These are phyloP conservation scores for Mycena olivaceomarginata DNA, from an alignment of 768 basidiomycete genomes.

Conservation along the genomic window DNA sequence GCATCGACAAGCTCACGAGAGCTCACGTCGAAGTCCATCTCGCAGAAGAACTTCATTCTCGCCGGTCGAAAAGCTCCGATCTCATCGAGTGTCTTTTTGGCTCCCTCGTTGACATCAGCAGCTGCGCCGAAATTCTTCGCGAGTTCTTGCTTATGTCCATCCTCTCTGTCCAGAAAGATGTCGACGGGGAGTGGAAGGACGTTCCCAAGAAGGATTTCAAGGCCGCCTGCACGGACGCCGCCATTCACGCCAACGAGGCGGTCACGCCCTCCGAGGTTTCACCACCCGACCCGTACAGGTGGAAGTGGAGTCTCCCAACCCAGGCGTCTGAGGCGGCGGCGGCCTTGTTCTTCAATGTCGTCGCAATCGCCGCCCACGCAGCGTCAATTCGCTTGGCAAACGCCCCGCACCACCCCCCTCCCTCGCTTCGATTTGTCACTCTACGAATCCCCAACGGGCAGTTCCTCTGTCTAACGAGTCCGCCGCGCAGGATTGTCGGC, in stretches of 20 bases:
- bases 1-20: slow-evolving; percentile 17
- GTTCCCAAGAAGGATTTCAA: not conserved
- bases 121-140: slow-evolving; percentile 22
- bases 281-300: slow-evolving; percentile 16
- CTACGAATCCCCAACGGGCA: slow-evolving; percentile 14
- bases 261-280: slow-evolving; percentile 10
- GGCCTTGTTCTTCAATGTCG: slow-evolving; percentile 26
- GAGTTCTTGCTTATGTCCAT: slow-evolving; percentile 25
- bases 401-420: slow-evolving; percentile 1
- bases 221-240: slow-evolving; percentile 19
- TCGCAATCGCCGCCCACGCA: slow-evolving; percentile 31
- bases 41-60: slow-evolving; percentile 18
- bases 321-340: slow-evolving; percentile 25
- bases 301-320: slow-evolving; percentile 26
- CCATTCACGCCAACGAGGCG: slow-evolving; percentile 25
- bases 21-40: slow-evolving; percentile 22
- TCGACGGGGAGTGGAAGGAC: not conserved
- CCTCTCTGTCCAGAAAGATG: slow-evolving; percentile 15
- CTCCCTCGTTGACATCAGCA: slow-evolving; percentile 22
- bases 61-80: slow-evolving; percentile 22
- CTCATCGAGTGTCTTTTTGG: slow-evolving; percentile 27
- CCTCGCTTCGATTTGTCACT: slow-evolving; percentile 22
- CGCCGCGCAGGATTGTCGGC: slow-evolving; percentile 25
- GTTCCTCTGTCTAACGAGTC: slow-evolving; percentile 27
- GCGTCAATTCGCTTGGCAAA: slow-evolving; percentile 27